Conservation (phyloP, 2,329 filamentous ascomycete species). For the Samsoniella hepiali region DNA sequence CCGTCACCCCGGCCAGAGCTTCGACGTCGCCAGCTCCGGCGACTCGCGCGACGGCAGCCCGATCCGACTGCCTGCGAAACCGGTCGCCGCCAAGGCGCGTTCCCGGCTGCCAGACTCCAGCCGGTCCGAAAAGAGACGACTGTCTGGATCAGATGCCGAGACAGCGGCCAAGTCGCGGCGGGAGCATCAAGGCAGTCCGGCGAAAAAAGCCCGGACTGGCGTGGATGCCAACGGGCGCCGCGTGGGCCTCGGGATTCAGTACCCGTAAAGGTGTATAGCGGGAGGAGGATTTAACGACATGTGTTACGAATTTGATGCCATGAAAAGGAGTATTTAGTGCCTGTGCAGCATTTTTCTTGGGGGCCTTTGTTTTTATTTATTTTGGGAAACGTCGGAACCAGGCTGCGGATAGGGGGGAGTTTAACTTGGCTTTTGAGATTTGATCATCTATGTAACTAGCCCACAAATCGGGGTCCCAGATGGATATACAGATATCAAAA, state of each 20-base stretch:
- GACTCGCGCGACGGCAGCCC: constrained; percentile 45
- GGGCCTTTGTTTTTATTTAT: not conserved
- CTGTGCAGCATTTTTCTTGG: not conserved
- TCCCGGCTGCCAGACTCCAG: constrained; percentile 39
- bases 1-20: constrained; percentile 52
- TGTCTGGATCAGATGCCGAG: constrained; percentile 35
- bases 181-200: constrained; percentile 40
- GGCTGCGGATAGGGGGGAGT: not conserved
- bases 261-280: constrained; percentile 29
- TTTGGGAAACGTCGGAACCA: not conserved
- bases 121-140: constrained; percentile 51
- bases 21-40: constrained; percentile 45
- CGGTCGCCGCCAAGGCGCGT: constrained; percentile 47
- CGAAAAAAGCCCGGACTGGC: constrained; percentile 49
- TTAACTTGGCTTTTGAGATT: not conserved
- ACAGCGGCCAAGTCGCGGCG: constrained; percentile 23
- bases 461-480: not conserved
- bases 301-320: constrained; percentile 2
- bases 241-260: constrained; percentile 54
- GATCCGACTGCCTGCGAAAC: constrained; percentile 26
- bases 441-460: not conserved
- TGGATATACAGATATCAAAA: not conserved
- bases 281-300: not conserved
- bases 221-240: constrained; percentile 38
- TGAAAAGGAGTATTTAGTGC: not conserved